Conservation (phyloP, 148 eudicot genomes). For the Diospyros kaki region DNA sequence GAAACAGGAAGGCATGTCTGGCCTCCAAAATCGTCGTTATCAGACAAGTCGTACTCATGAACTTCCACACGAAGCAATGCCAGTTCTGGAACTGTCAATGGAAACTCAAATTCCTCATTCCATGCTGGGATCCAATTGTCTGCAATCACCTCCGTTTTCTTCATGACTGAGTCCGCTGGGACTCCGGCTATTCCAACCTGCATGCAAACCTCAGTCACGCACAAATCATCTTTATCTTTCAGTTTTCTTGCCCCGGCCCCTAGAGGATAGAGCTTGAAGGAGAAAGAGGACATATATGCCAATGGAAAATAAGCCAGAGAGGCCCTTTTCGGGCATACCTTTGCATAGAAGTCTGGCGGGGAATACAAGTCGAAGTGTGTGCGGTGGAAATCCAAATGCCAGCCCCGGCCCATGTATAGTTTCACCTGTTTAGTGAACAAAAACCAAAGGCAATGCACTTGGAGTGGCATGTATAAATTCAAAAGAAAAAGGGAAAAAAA, state of each 20-base stretch:
- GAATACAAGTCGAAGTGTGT: conserved; percentile 53
- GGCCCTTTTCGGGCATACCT: conserved; percentile 19
- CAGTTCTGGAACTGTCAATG: conserved; percentile 29
- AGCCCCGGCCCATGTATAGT: conserved; percentile 52
- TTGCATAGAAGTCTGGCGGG: conserved; percentile 58
- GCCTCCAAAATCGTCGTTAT: conserved; percentile 25
- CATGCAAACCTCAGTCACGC: neutral
- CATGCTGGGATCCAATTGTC: conserved; percentile 52
- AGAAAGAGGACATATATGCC: neutral
- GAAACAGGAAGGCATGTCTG: conserved; percentile 24
- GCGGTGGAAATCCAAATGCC: conserved; percentile 43
- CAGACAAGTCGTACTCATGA: conserved; percentile 20
- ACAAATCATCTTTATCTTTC: neutral
- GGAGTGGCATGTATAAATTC: neutral
- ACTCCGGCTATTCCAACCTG: conserved; percentile 51
- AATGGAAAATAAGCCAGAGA: neutral
- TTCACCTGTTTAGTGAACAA: conserved; percentile 27
- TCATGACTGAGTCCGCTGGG: conserved; percentile 32
- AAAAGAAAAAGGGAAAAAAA: neutral
- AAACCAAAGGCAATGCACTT: neutral
- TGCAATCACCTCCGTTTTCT: conserved; percentile 35
- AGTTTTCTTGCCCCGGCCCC: no score
- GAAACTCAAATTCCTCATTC: conserved; percentile 22
- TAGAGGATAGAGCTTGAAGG: neutral
- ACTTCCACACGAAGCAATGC: conserved; percentile 27